Percentiles rank a stretch among this genome's conserved stretches.
Conservation (phyloP, 805 yeast genomes). For the Lipomyces lipofer region DNA sequence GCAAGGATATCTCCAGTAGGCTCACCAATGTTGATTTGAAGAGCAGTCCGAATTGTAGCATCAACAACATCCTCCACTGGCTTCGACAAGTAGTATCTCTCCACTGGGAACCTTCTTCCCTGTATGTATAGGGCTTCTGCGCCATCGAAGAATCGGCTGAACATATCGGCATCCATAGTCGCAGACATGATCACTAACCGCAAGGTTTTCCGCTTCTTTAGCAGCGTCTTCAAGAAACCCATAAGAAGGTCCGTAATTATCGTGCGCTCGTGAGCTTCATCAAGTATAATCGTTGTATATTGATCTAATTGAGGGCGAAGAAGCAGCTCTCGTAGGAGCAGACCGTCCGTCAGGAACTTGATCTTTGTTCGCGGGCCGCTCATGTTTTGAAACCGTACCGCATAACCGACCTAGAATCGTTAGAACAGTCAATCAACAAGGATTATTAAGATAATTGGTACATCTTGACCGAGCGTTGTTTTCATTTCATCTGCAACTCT, state of each 20-base stretch:
- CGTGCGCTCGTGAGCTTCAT: slow-evolving; percentile 98
- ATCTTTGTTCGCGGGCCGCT: slow-evolving; percentile 62
- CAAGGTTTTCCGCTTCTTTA: slow-evolving; percentile 55
- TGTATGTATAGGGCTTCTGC: slow-evolving; percentile 84
- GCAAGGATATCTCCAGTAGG: slow-evolving; percentile 88
- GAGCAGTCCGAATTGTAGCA: slow-evolving; percentile 66
- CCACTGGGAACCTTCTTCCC: slow-evolving; percentile 86
- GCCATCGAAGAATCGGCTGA: slow-evolving; percentile 70
- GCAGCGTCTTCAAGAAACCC: slow-evolving; percentile 78
- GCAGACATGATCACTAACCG: slow-evolving; percentile 92
- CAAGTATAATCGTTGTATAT: slow-evolving; percentile 78
- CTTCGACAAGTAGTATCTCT: slow-evolving; percentile 61
- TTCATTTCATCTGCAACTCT: slow-evolving; percentile 92
- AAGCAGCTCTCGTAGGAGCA: slow-evolving; percentile 90
- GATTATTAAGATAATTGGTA: background rate
- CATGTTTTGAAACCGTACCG: slow-evolving; percentile 84
- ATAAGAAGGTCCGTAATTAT: slow-evolving; percentile 84
- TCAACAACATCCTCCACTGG: slow-evolving; percentile 84
- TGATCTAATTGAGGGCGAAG: slow-evolving; percentile 60
- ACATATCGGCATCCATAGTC: slow-evolving; percentile 86
- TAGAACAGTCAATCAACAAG: background rate
- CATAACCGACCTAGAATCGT: slow-evolving; percentile 61
- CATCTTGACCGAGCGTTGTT: slow-evolving; percentile 69
- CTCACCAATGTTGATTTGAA: slow-evolving; percentile 78
- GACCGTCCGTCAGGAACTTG: slow-evolving; percentile 94